Evolutionary conservation across 371 early-diverging fungal genomes (phyloP).

Genomic region (Apophysomyces elegans): DNA sequence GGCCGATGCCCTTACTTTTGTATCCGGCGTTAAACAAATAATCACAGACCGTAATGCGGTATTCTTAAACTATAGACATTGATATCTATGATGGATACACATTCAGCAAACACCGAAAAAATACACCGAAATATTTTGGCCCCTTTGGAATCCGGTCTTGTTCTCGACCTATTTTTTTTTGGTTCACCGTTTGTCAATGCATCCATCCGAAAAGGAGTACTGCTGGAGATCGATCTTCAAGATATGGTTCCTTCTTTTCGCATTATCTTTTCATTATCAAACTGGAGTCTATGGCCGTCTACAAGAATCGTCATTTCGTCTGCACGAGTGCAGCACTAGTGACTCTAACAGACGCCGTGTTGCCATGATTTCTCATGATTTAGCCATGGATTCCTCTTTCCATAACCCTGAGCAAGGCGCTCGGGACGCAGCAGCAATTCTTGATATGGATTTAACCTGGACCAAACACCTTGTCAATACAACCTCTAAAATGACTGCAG

Average conservation of each 20-base stretch:
- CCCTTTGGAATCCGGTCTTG: not conserved
- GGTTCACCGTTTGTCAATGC: not conserved
- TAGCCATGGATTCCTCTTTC: constrained; percentile 40
- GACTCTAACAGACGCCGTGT: constrained; percentile 20
- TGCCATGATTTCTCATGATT: constrained; percentile 41
- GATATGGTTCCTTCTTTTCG: not conserved
- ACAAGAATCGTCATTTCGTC: not conserved
- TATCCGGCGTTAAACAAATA: too few relatives aligned
- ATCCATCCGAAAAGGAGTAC: not conserved
- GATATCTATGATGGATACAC: too few relatives aligned
- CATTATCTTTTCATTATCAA: not conserved
- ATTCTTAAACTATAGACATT: too few relatives aligned
- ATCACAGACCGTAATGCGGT: too few relatives aligned
- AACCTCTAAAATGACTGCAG: constrained; percentile 35
- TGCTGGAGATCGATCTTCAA: not conserved
- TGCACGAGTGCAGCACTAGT: constrained; percentile 2
- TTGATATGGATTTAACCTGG: constrained; percentile 45
- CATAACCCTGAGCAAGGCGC: constrained; percentile 44
- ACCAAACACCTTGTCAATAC: constrained; percentile 30
- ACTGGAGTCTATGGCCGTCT: not conserved
- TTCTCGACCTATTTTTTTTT: not conserved
- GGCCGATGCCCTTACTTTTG: too few relatives aligned
- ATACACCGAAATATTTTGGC: not conserved
- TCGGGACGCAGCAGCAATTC: constrained; percentile 44
- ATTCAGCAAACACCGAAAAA: too few relatives aligned